Evolutionary conservation across 805 yeast genomes (phyloP), one percentile per base, ranked within the genome.

Genomic region (Candida awuae): DNA sequence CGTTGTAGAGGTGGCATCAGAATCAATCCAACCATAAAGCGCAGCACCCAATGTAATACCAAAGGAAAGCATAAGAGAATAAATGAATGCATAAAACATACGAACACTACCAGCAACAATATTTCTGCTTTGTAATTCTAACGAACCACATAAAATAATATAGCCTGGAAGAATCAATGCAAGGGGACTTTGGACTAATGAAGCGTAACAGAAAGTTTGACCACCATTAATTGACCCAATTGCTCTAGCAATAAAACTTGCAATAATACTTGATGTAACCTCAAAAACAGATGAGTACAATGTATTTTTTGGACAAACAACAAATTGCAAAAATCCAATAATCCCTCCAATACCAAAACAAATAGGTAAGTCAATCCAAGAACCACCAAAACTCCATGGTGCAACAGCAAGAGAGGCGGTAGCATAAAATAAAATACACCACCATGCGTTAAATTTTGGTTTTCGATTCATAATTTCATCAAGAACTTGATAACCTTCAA

Each of bases 41-140:
- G 94, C 94, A 5, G 95, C 84, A 1, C 97, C 97, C 41, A 90
- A 63, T 0, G 97, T 87, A 47, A 90, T 84, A 32, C 97, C 97
- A 62, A 90, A 90, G 8, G 95, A 92, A 37, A 88, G 67, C 62
- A 88, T 86, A 47, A 88, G 61, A 4, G 97, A 87, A 56, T 90
- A 90, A 34, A 90, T 86, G 50, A 88, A 80, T 8, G 97, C 97
- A 59, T 90, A 90, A 56, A 90, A 88, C 97, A 90, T 90, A 57
- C 97, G 68, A 37, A 90, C 97, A 1, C 95, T 71, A 0, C 97
- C 97, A 0, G 97, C 94, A 19, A 90, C 95, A 34, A 90, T 56
- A 51, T 85, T 90, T 54, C 90, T 71, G 12, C 94, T 80, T 61
- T 90, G 97, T 32, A 90, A 63, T 53, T 90, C 97, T 40, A 90